Conservation (phyloP, 129 eudicot genomes). For the Centrapalus pauciflorus region DNA sequence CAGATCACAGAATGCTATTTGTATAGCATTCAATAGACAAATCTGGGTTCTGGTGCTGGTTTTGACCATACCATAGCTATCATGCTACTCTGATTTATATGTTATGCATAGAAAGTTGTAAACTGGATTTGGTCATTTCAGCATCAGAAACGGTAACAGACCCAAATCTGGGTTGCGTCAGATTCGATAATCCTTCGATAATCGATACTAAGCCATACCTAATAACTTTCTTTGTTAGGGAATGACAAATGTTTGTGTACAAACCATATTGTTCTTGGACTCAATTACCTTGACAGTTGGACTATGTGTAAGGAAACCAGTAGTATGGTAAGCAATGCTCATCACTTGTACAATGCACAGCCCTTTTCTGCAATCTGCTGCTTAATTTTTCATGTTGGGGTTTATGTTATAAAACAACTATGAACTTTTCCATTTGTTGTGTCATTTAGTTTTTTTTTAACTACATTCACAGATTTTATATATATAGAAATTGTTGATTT, state of each 20-base stretch:
- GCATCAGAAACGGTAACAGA: background rate
- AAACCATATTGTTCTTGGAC: background rate
- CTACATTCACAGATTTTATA: no score
- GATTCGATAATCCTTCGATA: no score
- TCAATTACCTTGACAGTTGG: background rate
- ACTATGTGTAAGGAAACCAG: background rate
- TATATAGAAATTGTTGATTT: no score
- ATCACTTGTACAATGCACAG: background rate
- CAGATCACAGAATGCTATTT: background rate
- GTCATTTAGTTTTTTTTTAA: no score
- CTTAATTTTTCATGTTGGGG: no score
- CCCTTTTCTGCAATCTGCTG: background rate
- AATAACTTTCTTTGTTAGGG: background rate
- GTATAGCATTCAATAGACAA: constrained; percentile 6
- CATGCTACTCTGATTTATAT: constrained; percentile 11
- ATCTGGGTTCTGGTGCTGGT: constrained; percentile 1
- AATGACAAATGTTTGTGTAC: constrained; percentile 7
- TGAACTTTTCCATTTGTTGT: no score
- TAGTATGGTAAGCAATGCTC: background rate
- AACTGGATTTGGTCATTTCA: constrained; percentile 14
- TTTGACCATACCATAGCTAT: background rate
- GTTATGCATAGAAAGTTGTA: constrained; percentile 19
- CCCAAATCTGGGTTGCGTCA: background rate
- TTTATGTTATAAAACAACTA: no score
- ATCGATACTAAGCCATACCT: background rate